These are phyloP conservation scores for Haematococcus lacustris DNA, from an alignment of 139 green algal species.

Conservation along the genomic window DNA sequence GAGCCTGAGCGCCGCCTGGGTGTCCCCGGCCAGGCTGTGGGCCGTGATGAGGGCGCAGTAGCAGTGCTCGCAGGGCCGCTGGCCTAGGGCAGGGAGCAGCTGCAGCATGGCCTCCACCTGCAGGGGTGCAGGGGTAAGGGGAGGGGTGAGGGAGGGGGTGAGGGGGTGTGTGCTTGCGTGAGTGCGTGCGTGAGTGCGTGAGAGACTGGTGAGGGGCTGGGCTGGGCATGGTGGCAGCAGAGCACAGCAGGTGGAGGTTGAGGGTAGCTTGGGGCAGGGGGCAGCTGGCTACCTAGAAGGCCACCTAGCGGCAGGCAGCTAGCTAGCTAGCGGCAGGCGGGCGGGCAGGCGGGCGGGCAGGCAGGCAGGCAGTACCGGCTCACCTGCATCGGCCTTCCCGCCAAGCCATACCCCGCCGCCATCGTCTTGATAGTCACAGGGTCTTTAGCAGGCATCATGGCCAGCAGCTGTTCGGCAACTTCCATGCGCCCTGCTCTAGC, in stretches of 20 bases:
- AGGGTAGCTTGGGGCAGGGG: neutral
- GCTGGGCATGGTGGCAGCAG: neutral
- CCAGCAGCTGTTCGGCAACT: slow-evolving; percentile 59
- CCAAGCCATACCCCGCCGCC: slow-evolving; percentile 68
- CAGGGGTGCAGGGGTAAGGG: neutral
- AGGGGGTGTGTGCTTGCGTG: neutral
- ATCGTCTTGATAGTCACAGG: slow-evolving; percentile 68
- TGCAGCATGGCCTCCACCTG: slow-evolving; percentile 48
- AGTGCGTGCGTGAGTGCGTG: neutral
- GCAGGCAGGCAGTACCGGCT: neutral
- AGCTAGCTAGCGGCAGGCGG: too few relatives aligned
- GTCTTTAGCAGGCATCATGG: slow-evolving; percentile 33
- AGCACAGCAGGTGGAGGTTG: neutral
- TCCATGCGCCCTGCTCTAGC: slow-evolving; percentile 60
- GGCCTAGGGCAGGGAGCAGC: slow-evolving; percentile 16
- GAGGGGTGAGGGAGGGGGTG: too few relatives aligned
- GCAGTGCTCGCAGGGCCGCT: slow-evolving; percentile 62
- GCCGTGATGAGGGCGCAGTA: slow-evolving; percentile 72
- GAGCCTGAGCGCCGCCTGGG: slow-evolving; percentile 22
- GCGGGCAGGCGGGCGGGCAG: too few relatives aligned
- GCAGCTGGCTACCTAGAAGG: too few relatives aligned
- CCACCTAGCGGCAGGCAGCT: too few relatives aligned
- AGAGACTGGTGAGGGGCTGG: neutral
- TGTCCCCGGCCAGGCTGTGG: slow-evolving; percentile 59
- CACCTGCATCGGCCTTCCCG: slow-evolving; percentile 22